Evolutionary conservation across 495 filamentous ascomycete genomes (phyloP).

Genomic region (Amorphotheca resinae): DNA sequence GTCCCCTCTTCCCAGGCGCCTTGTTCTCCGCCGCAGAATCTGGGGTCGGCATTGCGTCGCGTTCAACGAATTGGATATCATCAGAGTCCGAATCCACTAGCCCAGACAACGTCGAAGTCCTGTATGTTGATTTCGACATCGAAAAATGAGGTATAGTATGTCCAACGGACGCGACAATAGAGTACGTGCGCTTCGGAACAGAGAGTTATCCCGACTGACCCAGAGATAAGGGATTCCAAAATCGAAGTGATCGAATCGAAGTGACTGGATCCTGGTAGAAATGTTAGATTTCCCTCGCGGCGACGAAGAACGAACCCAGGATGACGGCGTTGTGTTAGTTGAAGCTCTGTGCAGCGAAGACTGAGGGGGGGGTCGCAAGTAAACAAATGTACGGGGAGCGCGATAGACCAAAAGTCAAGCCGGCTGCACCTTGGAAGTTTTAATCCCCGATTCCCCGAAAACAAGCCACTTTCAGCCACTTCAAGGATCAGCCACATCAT

Average conservation of each 20-base stretch:
- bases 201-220: too few species aligned
- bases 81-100: slow-evolving; percentile 59
- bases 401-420: not conserved
- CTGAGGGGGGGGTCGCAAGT: not conserved
- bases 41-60: slow-evolving; percentile 24
- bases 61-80: slow-evolving; percentile 30
- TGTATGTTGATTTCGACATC: slow-evolving; percentile 44
- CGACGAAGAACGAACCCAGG: not conserved
- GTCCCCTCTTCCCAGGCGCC: slow-evolving; percentile 24
- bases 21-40: slow-evolving; percentile 28
- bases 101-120: slow-evolving; percentile 40
- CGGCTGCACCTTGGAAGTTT: too few species aligned
- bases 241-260: too few species aligned
- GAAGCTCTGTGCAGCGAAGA: not conserved
- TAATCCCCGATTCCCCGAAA: too few species aligned
- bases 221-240: too few species aligned
- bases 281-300: not conserved
- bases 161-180: slow-evolving; percentile 2
- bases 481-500: not conserved
- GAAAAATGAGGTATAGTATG: not conserved
- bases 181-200: not conserved
- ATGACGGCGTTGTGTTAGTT: too few species aligned
- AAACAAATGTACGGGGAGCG: not conserved
- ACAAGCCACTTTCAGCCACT: not conserved
- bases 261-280: too few species aligned